phyloP scores from a whole-genome alignment of 768 basidiomycete species.

The Grammothele lineata region DNA sequence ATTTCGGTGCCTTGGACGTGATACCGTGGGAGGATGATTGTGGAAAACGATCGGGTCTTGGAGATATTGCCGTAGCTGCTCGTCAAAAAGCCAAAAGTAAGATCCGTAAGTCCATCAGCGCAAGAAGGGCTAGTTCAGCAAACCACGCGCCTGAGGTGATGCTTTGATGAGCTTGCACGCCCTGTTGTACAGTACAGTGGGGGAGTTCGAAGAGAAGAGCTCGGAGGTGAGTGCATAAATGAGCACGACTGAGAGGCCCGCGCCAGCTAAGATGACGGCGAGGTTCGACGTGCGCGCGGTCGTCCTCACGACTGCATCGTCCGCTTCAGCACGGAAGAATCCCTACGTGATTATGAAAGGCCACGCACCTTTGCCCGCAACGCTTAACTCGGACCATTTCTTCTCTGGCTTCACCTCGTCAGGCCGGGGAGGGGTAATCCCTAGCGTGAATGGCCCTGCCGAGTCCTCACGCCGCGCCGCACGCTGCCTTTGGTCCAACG shows the following conservation, averaged over 20 bases:
- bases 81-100: neutral
- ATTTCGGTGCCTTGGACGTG: slow-evolving; percentile 77
- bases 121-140: neutral
- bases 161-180: slow-evolving; percentile 47
- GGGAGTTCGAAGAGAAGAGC: slow-evolving; percentile 84
- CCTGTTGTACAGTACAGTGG: slow-evolving; percentile 72
- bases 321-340: neutral
- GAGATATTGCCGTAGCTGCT: slow-evolving; percentile 65
- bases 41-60: slow-evolving; percentile 69
- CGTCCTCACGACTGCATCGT: slow-evolving; percentile 41
- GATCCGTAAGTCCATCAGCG: neutral
- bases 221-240: slow-evolving; percentile 79
- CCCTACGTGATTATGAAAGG: neutral
- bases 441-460: slow-evolving; percentile 77
- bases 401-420: slow-evolving; percentile 52
- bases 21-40: slow-evolving; percentile 73
- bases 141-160: slow-evolving; percentile 38
- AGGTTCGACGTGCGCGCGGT: slow-evolving; percentile 50
- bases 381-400: slow-evolving; percentile 78
- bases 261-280: slow-evolving; percentile 65
- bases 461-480: slow-evolving; percentile 43
- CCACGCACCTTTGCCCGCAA: slow-evolving; percentile 68
- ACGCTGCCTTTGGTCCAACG: slow-evolving; percentile 57
- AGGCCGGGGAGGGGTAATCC: slow-evolving; percentile 54
- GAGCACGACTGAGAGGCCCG: slow-evolving; percentile 71